Evolutionary conservation across 2,329 filamentous ascomycete species (phyloP).

Genomic region (Xylaria sp.): DNA sequence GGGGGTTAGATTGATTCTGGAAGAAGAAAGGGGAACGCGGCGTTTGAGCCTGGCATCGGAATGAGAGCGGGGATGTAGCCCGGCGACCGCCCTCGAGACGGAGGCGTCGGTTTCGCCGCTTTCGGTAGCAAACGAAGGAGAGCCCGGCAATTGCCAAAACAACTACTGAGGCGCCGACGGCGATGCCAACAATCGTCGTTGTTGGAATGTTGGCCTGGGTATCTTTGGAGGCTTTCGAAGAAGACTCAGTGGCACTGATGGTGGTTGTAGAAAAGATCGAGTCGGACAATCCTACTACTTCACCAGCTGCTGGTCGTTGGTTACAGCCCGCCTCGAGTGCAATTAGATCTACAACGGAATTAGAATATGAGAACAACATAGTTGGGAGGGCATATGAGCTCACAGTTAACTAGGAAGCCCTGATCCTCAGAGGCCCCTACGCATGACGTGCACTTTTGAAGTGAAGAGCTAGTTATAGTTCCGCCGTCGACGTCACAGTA

Average conservation of each 20-base stretch:
- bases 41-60: slow-evolving; percentile 62
- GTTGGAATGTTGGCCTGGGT: slow-evolving; percentile 49
- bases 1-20: slow-evolving; percentile 37
- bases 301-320: slow-evolving; percentile 57
- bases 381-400: slow-evolving; percentile 36
- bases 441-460: slow-evolving; percentile 59
- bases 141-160: slow-evolving; percentile 55
- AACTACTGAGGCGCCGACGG: slow-evolving; percentile 54
- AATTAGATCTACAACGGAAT: slow-evolving; percentile 56
- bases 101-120: slow-evolving; percentile 54
- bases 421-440: slow-evolving; percentile 57
- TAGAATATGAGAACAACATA: slow-evolving; percentile 1
- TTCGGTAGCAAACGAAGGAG: slow-evolving; percentile 59
- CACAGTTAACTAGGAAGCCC: slow-evolving; percentile 63
- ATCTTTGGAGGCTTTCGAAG: slow-evolving; percentile 33
- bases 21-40: slow-evolving; percentile 55
- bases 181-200: slow-evolving; percentile 59
- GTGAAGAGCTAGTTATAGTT: slow-evolving; percentile 50
- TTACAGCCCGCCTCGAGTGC: slow-evolving; percentile 64
- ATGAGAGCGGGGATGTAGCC: slow-evolving; percentile 61
- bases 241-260: slow-evolving; percentile 53
- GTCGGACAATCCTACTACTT: slow-evolving; percentile 55
- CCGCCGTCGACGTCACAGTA: slow-evolving; percentile 60
- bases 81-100: slow-evolving; percentile 49
- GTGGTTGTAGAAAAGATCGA: slow-evolving; percentile 57